Base-by-base conservation (phyloP, 2,329 filamentous ascomycete genomes). In the Elsinoe ampelina region DNA sequence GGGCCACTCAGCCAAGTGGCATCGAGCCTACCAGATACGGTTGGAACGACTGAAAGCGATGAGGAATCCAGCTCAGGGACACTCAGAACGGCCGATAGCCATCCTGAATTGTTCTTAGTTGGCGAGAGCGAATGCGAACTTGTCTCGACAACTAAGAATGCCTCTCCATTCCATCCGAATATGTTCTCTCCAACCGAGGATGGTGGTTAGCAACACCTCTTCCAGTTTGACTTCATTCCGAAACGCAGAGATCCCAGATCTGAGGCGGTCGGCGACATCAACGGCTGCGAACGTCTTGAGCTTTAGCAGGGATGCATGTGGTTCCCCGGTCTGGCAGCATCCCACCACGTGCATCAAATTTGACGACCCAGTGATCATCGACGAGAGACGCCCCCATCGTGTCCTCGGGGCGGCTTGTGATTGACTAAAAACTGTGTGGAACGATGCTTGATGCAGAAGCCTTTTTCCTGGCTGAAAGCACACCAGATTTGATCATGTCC, bases 1-100 rank as follows among this genome's bases (percentile, higher is more conserved):
- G 19, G 71, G 70, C 0, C 72, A 75, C 63, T 67, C 67, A 3
- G 58, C 64, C 19, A 58, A 57, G 51, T 75, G 71, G 70, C 63
- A 68, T 34, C 58, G 61, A 38, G 68, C 68, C 17, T 72, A 68
- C 61, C 62, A 55, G 34, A 66, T 69, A 47, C 64, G 67, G 34
- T 38, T 67, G 38, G 58, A 64, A 58, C 66, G 68, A 58, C 62
- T 70, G 17, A 65, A 70, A 59, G 65, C 63, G 3, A 36, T 73
- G 48, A 52, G 34, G 34, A 22, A 22, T 13, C 26, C 26, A 30
- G 26, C 26, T 30, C 5, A 30, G 3, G 26, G 26, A 30, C 26
- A 8, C 5, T 7, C 26, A 30, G 7, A 8, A 30, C 3, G 26
- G 26, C 7, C 26, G 7, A 3, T 15, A 22, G 2, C 26, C 19